Base-by-base conservation (phyloP, 1,284 basidiomycete genomes). In the Lentinula novae-zelandiae region DNA sequence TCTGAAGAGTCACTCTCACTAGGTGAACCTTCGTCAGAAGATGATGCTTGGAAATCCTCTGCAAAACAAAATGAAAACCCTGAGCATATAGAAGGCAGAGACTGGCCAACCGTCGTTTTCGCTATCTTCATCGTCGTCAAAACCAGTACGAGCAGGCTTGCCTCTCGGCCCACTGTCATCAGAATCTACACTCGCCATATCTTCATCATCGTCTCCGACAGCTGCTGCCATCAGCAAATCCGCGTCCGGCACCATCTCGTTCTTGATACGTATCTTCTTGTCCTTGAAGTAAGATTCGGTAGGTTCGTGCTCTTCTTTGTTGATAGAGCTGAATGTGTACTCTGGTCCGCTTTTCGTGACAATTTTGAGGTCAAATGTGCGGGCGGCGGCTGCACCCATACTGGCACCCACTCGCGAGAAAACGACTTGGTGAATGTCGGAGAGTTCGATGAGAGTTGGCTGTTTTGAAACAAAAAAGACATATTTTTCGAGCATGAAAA, bases 381-480 rank as follows among this genome's bases (percentile, higher is more conserved):
- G 90, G 1, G 92, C 91, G 1, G 93, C 92, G 10, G 89, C 86
- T 8, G 86, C 85, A 2, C 83, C 85, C 70, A 96, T 85, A 51
- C 91, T 92, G 0, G 92, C 88, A n/a, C 96, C 95, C 12, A 99
- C 93, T 63, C 95, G 92, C 10, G 95, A 96, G 80, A 99, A 98
- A 56, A 95, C 83, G 63, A 94, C 91, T 74, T 93, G 90, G 68
- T 95, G 89, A 62, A 98, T 91, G 69, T 98, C 95, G 60, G 87
- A 85, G 66, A 97, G 89, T 66, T 97, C 93, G 68, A 98, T 85
- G 68, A 98, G 89, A 42, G 90, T 89, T 1, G 97, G 96, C 69
- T 95, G 91, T 75, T 98, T 99, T 62, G 96, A 95, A 60, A 99
- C 95, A 79, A 98, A 99, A 76, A 99, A 93, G 55, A 99, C 82